Evolutionary conservation across 306 rosid genomes (phyloP).

Genomic region (Casuarina equisetifolia): DNA sequence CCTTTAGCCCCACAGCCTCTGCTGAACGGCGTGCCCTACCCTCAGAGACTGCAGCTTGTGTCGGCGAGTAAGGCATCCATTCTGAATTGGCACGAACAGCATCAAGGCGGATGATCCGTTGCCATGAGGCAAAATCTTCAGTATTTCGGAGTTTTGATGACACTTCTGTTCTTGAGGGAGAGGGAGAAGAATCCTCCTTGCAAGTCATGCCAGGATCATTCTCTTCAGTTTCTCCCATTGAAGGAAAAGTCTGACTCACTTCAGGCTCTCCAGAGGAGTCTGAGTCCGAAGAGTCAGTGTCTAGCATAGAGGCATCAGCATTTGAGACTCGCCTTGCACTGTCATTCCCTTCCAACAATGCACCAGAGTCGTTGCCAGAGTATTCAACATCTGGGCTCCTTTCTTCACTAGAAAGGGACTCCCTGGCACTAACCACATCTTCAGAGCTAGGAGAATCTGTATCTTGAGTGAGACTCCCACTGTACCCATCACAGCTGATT

Average conservation of each 20-base stretch:
- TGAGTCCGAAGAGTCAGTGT: conserved; percentile 80
- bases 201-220: conserved; percentile 46
- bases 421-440: conserved; percentile 86
- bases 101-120: conserved; percentile 94
- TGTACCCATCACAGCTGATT: conserved; percentile 55
- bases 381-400: conserved; percentile 59
- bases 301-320: conserved; percentile 60
- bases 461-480: conserved; percentile 50
- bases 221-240: conserved; percentile 57
- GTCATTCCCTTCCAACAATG: conserved; percentile 69
- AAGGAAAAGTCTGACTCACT: conserved; percentile 64
- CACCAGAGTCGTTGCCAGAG: conserved; percentile 63
- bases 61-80: conserved; percentile 73
- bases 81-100: conserved; percentile 90
- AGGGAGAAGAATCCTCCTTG: conserved; percentile 63
- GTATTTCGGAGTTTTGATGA: conserved; percentile 44
- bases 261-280: conserved; percentile 85
- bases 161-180: conserved; percentile 45
- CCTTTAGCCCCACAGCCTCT: conserved; percentile 93
- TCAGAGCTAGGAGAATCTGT: conserved; percentile 90
- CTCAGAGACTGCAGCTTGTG: conserved; percentile 65
- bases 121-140: conserved; percentile 95
- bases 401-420: conserved; percentile 90
- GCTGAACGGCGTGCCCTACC: conserved; percentile 68
- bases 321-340: conserved; percentile 46